Conservation (phyloP, 768 basidiomycete species). For the Filobasidium wieringae region DNA sequence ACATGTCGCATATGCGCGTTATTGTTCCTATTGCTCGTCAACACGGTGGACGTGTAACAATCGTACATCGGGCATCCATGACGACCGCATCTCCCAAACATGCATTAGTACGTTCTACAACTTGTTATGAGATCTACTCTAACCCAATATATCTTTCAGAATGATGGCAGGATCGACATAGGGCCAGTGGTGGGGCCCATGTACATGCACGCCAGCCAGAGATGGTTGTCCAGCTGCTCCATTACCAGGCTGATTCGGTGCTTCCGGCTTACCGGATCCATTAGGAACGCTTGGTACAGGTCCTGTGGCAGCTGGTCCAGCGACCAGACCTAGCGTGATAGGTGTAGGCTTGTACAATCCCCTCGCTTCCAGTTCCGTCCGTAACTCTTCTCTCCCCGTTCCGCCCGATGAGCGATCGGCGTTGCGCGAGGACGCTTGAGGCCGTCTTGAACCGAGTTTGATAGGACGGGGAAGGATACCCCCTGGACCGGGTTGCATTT, state of each 20-base stretch:
- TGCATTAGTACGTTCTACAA: no score
- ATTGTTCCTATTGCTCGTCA: no score
- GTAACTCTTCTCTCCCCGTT: not conserved
- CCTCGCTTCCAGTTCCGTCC: conserved; percentile 2
- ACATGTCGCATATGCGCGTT: no score
- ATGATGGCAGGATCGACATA: conserved; percentile 13
- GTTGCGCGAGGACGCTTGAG: not conserved
- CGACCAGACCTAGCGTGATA: not conserved
- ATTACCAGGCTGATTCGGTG: no score
- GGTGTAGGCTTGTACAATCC: not conserved
- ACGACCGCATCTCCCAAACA: no score
- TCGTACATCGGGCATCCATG: no score
- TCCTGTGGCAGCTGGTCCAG: not conserved
- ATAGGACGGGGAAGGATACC: not conserved
- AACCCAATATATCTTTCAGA: conserved; percentile 9
- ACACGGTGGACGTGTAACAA: no score
- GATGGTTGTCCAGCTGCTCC: not conserved
- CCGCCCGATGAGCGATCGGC: not conserved
- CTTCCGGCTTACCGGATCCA: not conserved
- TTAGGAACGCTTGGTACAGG: no score
- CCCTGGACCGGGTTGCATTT: not conserved
- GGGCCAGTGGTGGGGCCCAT: conserved; percentile 8
- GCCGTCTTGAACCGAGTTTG: not conserved
- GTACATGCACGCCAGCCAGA: not conserved
- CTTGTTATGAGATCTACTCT: no score